Conservation (phyloP, 768 basidiomycete genomes). For the Russula foetens region DNA sequence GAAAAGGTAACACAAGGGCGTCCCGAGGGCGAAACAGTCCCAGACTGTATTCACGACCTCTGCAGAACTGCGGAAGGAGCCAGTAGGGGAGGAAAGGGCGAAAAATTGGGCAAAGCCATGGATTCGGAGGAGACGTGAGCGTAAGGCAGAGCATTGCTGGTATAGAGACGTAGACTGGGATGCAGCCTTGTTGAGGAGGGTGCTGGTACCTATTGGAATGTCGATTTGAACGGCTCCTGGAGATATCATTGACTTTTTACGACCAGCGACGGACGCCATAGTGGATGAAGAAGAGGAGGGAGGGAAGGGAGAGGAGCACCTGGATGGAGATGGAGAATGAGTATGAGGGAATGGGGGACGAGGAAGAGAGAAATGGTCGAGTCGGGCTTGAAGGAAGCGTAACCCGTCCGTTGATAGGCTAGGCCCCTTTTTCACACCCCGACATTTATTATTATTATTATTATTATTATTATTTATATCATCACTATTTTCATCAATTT, state of each 20-base stretch:
- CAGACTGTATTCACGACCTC: conserved; percentile 94
- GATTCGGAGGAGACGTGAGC: conserved; percentile 70
- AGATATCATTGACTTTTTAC: conserved; percentile 74
- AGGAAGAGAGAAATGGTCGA: conserved; percentile 15
- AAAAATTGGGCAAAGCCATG: conserved; percentile 68
- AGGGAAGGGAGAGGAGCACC: not conserved
- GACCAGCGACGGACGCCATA: conserved; percentile 38
- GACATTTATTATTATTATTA: not conserved
- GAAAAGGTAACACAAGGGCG: conserved; percentile 92
- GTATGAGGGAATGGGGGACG: not conserved
- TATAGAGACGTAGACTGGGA: conserved; percentile 82
- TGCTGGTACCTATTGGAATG: conserved; percentile 69
- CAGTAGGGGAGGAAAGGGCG: conserved; percentile 44
- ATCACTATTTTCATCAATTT: no score
- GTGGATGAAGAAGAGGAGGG: conserved; percentile 13
- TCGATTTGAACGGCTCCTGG: conserved; percentile 61
- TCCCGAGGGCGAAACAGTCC: conserved; percentile 88
- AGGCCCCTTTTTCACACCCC: conserved; percentile 13
- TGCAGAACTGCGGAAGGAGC: conserved; percentile 62
- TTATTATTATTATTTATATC: not conserved
- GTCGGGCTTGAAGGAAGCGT: conserved; percentile 6
- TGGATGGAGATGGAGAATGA: conserved; percentile 1
- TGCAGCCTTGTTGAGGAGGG: conserved; percentile 87
- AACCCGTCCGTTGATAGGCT: conserved; percentile 10
- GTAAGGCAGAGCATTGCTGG: conserved; percentile 80